A percentile compares a stretch with the other conserved stretches of the same genome.
Conservation (phyloP, 2,329 filamentous ascomycete genomes). For the Plectosphaerella plurivora region DNA sequence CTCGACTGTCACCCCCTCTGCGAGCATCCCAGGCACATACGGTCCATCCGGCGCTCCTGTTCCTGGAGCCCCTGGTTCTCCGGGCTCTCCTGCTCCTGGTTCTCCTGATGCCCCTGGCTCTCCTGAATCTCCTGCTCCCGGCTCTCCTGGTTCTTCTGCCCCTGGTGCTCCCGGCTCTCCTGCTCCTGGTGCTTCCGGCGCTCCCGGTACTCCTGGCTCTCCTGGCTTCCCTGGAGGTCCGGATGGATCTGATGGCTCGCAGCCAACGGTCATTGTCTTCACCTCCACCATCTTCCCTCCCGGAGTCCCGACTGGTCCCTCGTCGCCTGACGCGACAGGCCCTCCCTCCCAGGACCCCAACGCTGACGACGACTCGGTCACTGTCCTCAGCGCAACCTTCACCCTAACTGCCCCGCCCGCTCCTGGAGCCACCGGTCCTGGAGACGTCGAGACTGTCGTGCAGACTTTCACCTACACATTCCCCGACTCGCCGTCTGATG, state of each 20-base stretch:
- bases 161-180: neutral
- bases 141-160: neutral
- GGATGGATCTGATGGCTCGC: neutral
- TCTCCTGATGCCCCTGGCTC: neutral
- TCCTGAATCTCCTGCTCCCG: neutral
- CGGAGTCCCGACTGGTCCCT: neutral
- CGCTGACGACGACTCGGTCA: neutral
- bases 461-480: slow-evolving; percentile 1
- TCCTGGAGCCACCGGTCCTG: slow-evolving; percentile 1
- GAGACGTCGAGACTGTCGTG: neutral
- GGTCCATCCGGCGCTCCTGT: neutral
- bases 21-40: neutral
- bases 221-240: neutral
- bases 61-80: neutral
- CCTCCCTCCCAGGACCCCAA: neutral
- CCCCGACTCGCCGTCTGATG: neutral
- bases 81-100: neutral
- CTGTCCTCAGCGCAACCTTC: slow-evolving; percentile 1
- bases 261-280: neutral
- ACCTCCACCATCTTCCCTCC: slow-evolving; percentile 2
- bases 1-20: neutral
- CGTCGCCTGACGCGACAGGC: neutral
- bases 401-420: neutral
- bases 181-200: neutral
- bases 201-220: neutral